Percentiles rank a stretch among this genome's conserved stretches.
These are phyloP conservation scores for Alternaria consortialis DNA, from an alignment of 2,329 filamentous ascomycete genomes.

Conservation along the genomic window DNA sequence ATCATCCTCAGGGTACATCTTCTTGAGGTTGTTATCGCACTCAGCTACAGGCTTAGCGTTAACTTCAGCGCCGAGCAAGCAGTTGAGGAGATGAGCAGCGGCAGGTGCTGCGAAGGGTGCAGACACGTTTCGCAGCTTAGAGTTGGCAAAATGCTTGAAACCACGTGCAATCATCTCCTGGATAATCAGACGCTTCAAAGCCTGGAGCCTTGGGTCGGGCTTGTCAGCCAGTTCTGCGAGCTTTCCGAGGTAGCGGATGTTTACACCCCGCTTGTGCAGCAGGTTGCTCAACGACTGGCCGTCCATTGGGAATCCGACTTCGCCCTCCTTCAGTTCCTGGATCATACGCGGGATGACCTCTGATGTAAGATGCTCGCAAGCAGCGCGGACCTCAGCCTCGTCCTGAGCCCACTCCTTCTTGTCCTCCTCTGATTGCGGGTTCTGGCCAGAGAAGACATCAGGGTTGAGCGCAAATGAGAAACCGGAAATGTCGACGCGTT, in stretches of 20 bases:
- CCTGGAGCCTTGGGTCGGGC: slow-evolving; percentile 73
- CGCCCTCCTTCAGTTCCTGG: slow-evolving; percentile 86
- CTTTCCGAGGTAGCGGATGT: slow-evolving; percentile 92
- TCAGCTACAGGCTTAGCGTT: slow-evolving; percentile 82
- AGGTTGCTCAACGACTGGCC: slow-evolving; percentile 88
- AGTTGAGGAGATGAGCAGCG: slow-evolving; percentile 90
- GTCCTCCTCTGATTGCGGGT: slow-evolving; percentile 88
- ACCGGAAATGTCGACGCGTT: slow-evolving; percentile 83
- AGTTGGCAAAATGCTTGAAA: slow-evolving; percentile 90
- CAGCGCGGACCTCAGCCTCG: slow-evolving; percentile 86
- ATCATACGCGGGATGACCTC: slow-evolving; percentile 86
- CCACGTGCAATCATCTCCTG: slow-evolving; percentile 96
- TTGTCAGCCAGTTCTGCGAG: slow-evolving; percentile 71
- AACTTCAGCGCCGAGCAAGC: slow-evolving; percentile 78
- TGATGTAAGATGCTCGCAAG: slow-evolving; percentile 78
- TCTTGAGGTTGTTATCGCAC: slow-evolving; percentile 75
- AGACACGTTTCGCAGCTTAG: slow-evolving; percentile 81
- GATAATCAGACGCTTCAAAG: slow-evolving; percentile 77
- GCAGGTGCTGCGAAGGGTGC: slow-evolving; percentile 81
- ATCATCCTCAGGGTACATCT: slow-evolving; percentile 82
- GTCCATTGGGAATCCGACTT: slow-evolving; percentile 98
- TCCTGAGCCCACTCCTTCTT: slow-evolving; percentile 84
- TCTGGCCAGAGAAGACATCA: slow-evolving; percentile 92
- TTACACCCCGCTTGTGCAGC: slow-evolving; percentile 96
- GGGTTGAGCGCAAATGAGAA: slow-evolving; percentile 93